These are phyloP conservation scores for Agaricales sp. DNA, from an alignment of 1,284 basidiomycete species.

Conservation along the genomic window DNA sequence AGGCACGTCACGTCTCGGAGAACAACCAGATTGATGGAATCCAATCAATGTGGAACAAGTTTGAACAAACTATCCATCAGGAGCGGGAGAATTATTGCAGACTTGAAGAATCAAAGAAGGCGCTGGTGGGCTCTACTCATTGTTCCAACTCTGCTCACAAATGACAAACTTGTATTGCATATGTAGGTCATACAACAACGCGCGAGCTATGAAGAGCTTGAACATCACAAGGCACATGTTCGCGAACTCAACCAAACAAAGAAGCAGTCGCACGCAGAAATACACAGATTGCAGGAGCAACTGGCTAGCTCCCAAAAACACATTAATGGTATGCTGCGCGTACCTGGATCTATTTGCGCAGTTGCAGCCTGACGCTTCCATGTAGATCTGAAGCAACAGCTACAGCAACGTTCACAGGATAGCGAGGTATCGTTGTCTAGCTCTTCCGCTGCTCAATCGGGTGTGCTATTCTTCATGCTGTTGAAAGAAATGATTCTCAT, in stretches of 20 bases:
- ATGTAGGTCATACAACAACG: constrained; percentile 56
- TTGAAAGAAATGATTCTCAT: background rate
- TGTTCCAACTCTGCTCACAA: constrained; percentile 4
- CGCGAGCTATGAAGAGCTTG: constrained; percentile 52
- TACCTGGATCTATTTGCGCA: background rate
- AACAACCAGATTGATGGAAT: constrained; percentile 54
- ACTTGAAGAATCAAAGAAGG: constrained; percentile 64
- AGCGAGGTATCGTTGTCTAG: constrained; percentile 52
- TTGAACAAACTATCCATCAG: constrained; percentile 48
- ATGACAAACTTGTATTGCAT: too few relatives aligned
- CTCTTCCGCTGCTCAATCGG: constrained; percentile 48
- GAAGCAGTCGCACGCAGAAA: constrained; percentile 49
- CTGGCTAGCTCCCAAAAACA: constrained; percentile 53
- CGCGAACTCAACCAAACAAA: constrained; percentile 46
- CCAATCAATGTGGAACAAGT: constrained; percentile 60
- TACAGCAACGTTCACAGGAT: constrained; percentile 56
- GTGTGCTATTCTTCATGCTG: constrained; percentile 21
- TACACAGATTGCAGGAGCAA: constrained; percentile 43
- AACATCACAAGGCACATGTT: constrained; percentile 49
- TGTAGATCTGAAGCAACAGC: constrained; percentile 46
- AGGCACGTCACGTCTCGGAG: constrained; percentile 50
- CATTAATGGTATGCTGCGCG: constrained; percentile 34
- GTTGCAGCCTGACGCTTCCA: background rate
- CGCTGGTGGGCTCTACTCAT: constrained; percentile 36
- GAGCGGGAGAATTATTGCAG: constrained; percentile 54